A percentile compares a stretch with the other conserved stretches of the same genome.
phyloP scores from a whole-genome alignment of 2,329 filamentous ascomycete species.

The Lachnellula cervina region DNA sequence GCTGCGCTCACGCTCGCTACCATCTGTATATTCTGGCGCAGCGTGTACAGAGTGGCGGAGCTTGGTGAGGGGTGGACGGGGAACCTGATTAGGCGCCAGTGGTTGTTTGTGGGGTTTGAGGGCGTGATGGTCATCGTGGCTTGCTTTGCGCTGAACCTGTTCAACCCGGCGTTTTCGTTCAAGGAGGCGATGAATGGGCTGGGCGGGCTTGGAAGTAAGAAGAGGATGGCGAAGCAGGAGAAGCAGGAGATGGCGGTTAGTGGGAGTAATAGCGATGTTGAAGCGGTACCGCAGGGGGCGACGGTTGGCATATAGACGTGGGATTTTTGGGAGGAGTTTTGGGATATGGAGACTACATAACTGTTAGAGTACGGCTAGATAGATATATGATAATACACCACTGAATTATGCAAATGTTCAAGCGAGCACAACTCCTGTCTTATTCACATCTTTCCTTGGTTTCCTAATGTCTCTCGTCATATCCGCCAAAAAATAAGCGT shows the following conservation, averaged over 20 bases:
- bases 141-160: constrained; percentile 24
- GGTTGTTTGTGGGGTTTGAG: constrained; percentile 29
- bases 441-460: too few species aligned
- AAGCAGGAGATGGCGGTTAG: background rate
- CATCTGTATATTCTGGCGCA: constrained; percentile 51
- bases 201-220: constrained; percentile 7
- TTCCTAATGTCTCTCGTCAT: too few species aligned
- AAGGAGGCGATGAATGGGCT: constrained; percentile 5
- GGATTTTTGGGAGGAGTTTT: background rate
- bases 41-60: constrained; percentile 54
- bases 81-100: constrained; percentile 17
- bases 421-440: too few species aligned
- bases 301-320: background rate
- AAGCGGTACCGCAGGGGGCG: background rate
- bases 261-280: constrained; percentile 8
- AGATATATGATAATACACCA: too few species aligned
- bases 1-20: constrained; percentile 42
- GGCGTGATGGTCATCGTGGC: constrained; percentile 25
- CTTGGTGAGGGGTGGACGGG: constrained; percentile 43
- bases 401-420: too few species aligned
- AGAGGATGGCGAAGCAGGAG: background rate
- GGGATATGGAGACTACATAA: background rate
- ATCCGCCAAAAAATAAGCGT: too few species aligned
- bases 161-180: constrained; percentile 35
- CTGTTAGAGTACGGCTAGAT: too few species aligned